Evolutionary conservation across 106 monocot genomes (phyloP).

Genomic region (Dendrobium huoshanense): DNA sequence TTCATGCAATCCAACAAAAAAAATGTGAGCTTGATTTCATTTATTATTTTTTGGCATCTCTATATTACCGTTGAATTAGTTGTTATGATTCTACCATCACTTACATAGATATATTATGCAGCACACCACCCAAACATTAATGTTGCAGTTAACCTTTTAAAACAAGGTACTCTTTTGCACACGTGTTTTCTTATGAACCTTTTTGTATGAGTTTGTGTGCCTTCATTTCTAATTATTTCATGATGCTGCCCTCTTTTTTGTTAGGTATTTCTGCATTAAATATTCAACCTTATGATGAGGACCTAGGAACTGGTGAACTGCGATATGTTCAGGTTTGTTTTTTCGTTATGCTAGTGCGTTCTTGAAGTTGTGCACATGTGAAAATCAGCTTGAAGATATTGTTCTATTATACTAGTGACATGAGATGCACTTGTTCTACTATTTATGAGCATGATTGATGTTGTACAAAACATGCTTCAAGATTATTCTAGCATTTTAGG

Average conservation of each 20-base stretch:
- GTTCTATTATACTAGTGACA: neutral
- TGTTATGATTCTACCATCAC: neutral
- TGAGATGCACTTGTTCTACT: neutral
- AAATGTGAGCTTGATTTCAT: neutral
- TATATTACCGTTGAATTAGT: neutral
- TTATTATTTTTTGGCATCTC: neutral
- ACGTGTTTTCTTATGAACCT: neutral
- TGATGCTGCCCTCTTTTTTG: neutral
- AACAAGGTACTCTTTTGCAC: slow-evolving; percentile 44
- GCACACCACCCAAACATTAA: slow-evolving; percentile 96
- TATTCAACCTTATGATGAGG: slow-evolving; percentile 84
- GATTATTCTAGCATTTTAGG: neutral
- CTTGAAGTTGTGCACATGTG: neutral
- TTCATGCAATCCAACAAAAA: neutral
- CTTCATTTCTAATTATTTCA: slow-evolving; percentile 20
- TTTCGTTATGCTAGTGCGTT: neutral
- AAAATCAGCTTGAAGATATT: neutral
- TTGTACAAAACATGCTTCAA: neutral
- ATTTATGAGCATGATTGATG: neutral
- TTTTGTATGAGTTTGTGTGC: neutral
- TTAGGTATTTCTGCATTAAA: slow-evolving; percentile 64
- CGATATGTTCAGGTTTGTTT: slow-evolving; percentile 88
- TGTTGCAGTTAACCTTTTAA: slow-evolving; percentile 63
- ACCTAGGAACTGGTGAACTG: slow-evolving; percentile 73
- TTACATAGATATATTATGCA: slow-evolving; percentile 25